These are phyloP conservation scores for Escovopsis sp. DNA, from an alignment of 2,329 filamentous ascomycete genomes.

Conservation along the genomic window DNA sequence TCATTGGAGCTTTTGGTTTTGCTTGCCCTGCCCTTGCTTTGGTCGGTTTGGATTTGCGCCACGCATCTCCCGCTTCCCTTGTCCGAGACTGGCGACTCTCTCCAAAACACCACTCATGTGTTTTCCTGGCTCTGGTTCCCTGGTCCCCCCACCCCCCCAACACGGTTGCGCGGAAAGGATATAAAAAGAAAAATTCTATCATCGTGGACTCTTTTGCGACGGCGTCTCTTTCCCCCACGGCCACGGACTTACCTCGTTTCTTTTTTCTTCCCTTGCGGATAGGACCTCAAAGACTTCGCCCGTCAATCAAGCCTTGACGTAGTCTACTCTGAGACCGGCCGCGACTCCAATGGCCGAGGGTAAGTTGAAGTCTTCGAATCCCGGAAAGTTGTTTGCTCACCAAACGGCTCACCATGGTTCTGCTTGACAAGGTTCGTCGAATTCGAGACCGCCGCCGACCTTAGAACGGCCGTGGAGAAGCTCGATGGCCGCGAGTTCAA, in stretches of 20 bases:
- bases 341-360: conserved; percentile 86
- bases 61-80: conserved; percentile 4
- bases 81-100: conserved; percentile 14
- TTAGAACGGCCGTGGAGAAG: conserved; percentile 87
- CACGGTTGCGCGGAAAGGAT: conserved; percentile 21
- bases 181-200: too few relatives aligned
- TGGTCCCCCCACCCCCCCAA: conserved; percentile 8
- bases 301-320: conserved; percentile 94
- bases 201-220: conserved; percentile 14
- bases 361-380: conserved; percentile 31
- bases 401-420: neutral
- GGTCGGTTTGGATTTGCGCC: conserved; percentile 9
- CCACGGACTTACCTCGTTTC: conserved; percentile 67
- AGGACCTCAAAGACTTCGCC: conserved; percentile 99
- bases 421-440: conserved; percentile 66
- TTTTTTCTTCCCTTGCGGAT: conserved; percentile 35
- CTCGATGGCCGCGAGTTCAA: conserved; percentile 90
- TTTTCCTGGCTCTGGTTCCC: conserved; percentile 4
- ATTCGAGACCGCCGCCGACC: conserved; percentile 82
- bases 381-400: neutral
- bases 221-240: conserved; percentile 28
- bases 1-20: conserved; percentile 16
- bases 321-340: conserved; percentile 91
- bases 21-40: conserved; percentile 9
- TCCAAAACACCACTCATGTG: conserved; percentile 6